A percentile compares a stretch with the other conserved stretches of the same genome.
These are phyloP conservation scores for Ustilago trichophora DNA, from an alignment of 1,284 basidiomycete species.

Conservation along the genomic window DNA sequence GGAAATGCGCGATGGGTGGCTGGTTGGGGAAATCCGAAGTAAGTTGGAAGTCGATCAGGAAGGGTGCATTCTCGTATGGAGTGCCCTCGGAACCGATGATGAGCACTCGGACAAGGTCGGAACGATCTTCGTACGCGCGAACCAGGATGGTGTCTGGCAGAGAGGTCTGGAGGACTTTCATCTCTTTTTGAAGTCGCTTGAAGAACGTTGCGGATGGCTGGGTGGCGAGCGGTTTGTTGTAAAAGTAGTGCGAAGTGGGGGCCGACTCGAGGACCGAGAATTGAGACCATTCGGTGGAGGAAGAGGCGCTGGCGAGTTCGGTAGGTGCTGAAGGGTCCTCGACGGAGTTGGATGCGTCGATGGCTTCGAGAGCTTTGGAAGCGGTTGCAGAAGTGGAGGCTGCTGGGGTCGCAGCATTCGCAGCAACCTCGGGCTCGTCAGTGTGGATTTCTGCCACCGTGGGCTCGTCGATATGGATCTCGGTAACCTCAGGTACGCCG, in stretches of 20 bases:
- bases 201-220: conserved; percentile 75
- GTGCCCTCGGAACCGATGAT: conserved; percentile 94
- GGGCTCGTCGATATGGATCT: conserved; percentile 17
- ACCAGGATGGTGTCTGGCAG: conserved; percentile 70
- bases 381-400: not conserved
- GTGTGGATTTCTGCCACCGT: conserved; percentile 35
- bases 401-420: not conserved
- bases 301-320: conserved; percentile 17
- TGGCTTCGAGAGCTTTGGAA: conserved; percentile 13
- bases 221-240: conserved; percentile 11
- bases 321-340: conserved; percentile 17
- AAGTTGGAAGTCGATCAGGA: conserved; percentile 92
- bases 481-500: conserved; percentile 18
- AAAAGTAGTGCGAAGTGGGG: conserved; percentile 47
- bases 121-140: conserved; percentile 75
- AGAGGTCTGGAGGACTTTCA: conserved; percentile 79
- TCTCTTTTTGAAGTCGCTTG: conserved; percentile 80
- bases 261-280: conserved; percentile 52
- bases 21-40: conserved; percentile 78
- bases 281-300: conserved; percentile 30
- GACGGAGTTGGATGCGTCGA: not conserved
- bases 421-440: conserved; percentile 7
- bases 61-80: conserved; percentile 84
- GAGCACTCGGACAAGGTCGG: conserved; percentile 83
- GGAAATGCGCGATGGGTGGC: conserved; percentile 87